Evolutionary conservation across 768 basidiomycete species (phyloP).

Genomic region (Zangia roseola): DNA sequence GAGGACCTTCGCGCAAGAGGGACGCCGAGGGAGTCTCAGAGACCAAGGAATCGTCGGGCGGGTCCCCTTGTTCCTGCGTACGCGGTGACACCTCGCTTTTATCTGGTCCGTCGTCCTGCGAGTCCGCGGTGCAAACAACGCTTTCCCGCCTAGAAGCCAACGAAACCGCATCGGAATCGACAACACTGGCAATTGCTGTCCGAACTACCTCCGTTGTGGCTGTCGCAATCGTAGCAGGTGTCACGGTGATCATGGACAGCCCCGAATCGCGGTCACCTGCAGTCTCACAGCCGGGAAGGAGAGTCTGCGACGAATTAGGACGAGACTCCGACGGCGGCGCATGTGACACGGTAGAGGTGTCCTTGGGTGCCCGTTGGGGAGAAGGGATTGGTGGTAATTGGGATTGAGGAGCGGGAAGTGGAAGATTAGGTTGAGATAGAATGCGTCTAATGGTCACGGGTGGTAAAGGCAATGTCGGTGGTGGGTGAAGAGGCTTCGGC

Average conservation of each 20-base stretch:
- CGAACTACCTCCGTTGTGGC: conserved; percentile 49
- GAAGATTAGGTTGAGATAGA: conserved; percentile 14
- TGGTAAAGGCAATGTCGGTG: conserved; percentile 24
- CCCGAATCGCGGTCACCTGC: conserved; percentile 30
- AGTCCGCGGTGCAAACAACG: conserved; percentile 8
- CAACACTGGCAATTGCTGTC: conserved; percentile 51
- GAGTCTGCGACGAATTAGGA: conserved; percentile 20
- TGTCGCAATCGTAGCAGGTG: conserved; percentile 41
- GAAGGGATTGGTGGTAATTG: conserved; percentile 12
- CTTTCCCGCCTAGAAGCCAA: conserved; percentile 14
- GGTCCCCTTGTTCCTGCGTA: conserved; percentile 12
- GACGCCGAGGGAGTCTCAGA: conserved; percentile 16
- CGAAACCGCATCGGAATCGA: conserved; percentile 34
- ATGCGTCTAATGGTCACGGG: conserved; percentile 20
- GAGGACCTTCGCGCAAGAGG: conserved; percentile 17
- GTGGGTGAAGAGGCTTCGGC: conserved; percentile 18
- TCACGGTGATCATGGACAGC: conserved; percentile 45
- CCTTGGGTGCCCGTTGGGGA: conserved; percentile 1
- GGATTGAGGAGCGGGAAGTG: conserved; percentile 1
- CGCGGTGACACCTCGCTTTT: conserved; percentile 1
- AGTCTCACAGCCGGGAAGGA: conserved; percentile 12
- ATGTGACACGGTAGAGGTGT: not conserved
- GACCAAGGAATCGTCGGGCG: conserved; percentile 11
- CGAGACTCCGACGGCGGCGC: conserved; percentile 9
- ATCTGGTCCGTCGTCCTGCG: not conserved